These are phyloP conservation scores for Clitopilus hobsonii DNA, from an alignment of 768 basidiomycete genomes.

Conservation along the genomic window DNA sequence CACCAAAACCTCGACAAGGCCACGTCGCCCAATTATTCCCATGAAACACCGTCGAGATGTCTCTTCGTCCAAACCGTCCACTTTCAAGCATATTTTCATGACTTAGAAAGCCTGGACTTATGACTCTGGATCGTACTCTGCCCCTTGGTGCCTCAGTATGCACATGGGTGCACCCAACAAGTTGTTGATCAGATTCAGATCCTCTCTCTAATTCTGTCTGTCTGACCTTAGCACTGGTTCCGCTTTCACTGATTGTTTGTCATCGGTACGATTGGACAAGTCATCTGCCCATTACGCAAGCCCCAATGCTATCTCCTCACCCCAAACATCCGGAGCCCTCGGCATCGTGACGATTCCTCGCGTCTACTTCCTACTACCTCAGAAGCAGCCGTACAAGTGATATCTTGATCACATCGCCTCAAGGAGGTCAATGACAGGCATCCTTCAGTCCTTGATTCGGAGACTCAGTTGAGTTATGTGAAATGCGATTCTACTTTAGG, in stretches of 20 bases:
- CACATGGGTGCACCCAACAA: not conserved
- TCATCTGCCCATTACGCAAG: not conserved
- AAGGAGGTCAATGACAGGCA: not conserved
- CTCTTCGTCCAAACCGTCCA: not conserved
- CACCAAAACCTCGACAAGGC: not conserved
- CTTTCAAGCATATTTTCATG: not conserved
- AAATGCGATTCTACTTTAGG: not conserved
- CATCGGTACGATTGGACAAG: not conserved
- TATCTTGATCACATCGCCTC: not conserved
- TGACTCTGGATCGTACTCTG: not conserved
- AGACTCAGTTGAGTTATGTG: not conserved
- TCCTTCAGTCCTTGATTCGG: not conserved
- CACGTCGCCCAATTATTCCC: not conserved
- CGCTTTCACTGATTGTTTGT: not conserved
- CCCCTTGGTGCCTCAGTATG: not conserved
- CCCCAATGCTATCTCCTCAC: not conserved
- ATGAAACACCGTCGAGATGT: not conserved
- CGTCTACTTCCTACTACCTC: not conserved
- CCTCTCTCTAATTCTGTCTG: too few species aligned
- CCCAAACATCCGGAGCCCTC: not conserved
- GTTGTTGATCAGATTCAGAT: not conserved
- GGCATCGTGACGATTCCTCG: not conserved
- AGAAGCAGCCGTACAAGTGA: not conserved
- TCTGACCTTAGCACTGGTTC: not conserved
- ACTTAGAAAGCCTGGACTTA: not conserved